Evolutionary conservation across 2,329 filamentous ascomycete genomes (phyloP).

Genomic region (Colletotrichum navitas): DNA sequence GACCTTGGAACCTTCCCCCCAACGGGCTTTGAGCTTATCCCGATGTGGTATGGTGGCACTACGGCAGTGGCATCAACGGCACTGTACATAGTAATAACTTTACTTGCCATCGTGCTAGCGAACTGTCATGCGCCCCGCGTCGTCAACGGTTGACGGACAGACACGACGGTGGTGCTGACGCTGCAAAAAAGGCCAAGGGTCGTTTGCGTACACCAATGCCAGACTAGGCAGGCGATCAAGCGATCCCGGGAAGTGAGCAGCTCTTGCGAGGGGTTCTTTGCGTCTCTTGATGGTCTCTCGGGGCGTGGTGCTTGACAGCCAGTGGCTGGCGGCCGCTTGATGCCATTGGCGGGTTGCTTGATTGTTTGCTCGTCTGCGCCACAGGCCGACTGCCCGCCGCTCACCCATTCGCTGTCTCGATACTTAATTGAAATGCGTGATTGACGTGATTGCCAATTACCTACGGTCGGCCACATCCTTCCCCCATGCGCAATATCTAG

Average conservation of each 20-base stretch:
- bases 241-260: too few species aligned
- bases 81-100: conserved; percentile 14
- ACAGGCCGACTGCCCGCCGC: not conserved
- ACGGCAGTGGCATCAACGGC: conserved; percentile 33
- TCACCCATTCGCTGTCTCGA: not conserved
- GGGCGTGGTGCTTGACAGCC: not conserved
- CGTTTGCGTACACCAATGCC: not conserved
- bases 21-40: conserved; percentile 20
- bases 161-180: not conserved
- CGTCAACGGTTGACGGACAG: conserved; percentile 12
- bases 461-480: not conserved
- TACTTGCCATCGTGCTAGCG: not conserved
- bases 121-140: conserved; percentile 6
- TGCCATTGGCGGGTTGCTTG: conserved; percentile 9
- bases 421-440: not conserved
- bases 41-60: conserved; percentile 28
- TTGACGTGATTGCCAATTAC: not conserved
- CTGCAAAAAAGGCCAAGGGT: not conserved
- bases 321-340: not conserved
- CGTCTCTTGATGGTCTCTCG: conserved; percentile 4
- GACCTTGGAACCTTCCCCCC: conserved; percentile 14
- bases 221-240: not conserved
- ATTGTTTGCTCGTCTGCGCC: conserved; percentile 11
- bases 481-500: not conserved
- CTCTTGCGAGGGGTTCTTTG: not conserved